Evolutionary conservation across 2,329 filamentous ascomycete genomes (phyloP), one percentile per base, ranked within the genome.

Genomic region (Allantophomopsis cytisporea): DNA sequence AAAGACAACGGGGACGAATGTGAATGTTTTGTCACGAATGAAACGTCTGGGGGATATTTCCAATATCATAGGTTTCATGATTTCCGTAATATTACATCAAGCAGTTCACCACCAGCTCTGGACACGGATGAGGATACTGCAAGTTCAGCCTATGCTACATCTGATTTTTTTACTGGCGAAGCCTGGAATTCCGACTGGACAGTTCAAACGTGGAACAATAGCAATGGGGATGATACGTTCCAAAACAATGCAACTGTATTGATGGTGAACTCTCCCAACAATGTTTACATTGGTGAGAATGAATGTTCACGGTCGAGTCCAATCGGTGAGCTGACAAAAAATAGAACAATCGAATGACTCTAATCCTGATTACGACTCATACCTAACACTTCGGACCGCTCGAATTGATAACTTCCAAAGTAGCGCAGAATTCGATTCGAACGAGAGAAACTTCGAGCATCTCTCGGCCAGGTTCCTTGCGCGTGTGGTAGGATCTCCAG

Each of bases 301-400:
- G 3, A 4, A 6, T 10, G 7, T 18, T 18, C n/a, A 13, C 5
- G 6, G 32, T 14, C 5, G 13, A n/a, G 12, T 15, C 3, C 12
- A 28, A 12, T 10, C 7, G 3, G 10, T 12, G 10, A 8, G 11
- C 23, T 28, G 23, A 28, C 8, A 14, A 13, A 13, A 13, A 37
- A 5, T 20, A 42, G 36, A 42, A 20, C 23, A 28, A 28, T 28
- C 13, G 30, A 37, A 37, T 11, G 15, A 23, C 15, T 18, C 15
- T 18, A 36, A 13, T 23, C 17, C 17, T 8, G 23, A 28, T 12
- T 28, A 28, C 23, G 8, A 28, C 23, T 28, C 50, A 36, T 52
- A 49, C 43, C 50, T 55, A n/a, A 54, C 49, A 16, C 48, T 55
- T 17, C 52, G 52, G 23, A 55, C 52, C 13, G 30, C 48, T 1